Evolutionary conservation across 1,284 basidiomycete species (phyloP).

Genomic region (Irpex sp.): DNA sequence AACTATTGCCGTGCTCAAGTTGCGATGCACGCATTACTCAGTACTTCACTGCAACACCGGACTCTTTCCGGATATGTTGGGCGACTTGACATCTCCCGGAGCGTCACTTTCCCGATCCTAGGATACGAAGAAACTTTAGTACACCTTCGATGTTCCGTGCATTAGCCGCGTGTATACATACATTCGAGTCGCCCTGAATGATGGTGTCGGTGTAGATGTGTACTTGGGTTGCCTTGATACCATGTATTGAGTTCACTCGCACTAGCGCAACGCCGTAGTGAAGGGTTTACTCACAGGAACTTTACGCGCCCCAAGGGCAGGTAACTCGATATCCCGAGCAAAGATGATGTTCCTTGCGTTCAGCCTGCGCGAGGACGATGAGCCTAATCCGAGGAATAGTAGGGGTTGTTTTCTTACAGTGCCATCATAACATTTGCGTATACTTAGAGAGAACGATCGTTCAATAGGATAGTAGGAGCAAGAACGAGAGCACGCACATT

Average conservation of each 20-base stretch:
- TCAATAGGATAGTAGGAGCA: too few relatives aligned
- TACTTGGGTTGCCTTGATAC: neutral
- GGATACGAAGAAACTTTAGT: neutral
- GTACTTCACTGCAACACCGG: neutral
- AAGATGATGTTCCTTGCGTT: neutral
- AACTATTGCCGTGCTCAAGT: neutral
- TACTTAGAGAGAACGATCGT: too few relatives aligned
- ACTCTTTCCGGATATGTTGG: neutral
- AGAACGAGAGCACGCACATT: too few relatives aligned
- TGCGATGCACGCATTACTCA: neutral
- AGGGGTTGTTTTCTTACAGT: too few relatives aligned
- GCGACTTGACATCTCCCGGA: neutral
- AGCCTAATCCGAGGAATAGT: neutral
- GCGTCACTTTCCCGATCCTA: neutral
- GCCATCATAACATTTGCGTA: too few relatives aligned
- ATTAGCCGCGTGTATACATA: neutral
- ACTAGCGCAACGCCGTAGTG: neutral
- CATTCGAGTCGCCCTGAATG: neutral
- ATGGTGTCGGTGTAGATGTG: conserved; percentile 1
- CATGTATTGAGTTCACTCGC: neutral
- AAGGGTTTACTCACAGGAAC: neutral
- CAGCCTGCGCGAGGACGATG: neutral
- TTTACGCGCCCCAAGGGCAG: neutral
- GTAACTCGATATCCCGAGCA: neutral
- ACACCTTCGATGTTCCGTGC: neutral